Evolutionary conservation across 1,284 basidiomycete species (phyloP).

Genomic region (Apiotrichum montevideense): DNA sequence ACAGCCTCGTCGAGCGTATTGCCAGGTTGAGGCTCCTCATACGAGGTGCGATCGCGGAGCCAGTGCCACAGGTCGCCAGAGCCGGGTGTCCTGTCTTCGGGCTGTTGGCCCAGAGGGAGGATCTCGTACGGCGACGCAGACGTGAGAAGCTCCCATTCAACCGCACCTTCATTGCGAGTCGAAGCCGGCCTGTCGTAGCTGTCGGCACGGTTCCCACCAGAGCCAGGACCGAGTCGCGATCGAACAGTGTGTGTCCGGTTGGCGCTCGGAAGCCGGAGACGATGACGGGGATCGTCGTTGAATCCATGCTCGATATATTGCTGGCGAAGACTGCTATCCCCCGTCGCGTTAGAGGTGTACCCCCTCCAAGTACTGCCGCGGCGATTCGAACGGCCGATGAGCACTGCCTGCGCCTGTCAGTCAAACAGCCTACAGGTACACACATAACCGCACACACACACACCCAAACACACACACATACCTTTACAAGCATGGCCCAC

Average conservation of each 20-base stretch:
- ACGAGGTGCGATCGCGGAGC: too few species aligned
- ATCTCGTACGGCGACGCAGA: background rate
- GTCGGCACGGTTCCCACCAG: too few species aligned
- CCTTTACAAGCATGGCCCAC: slow-evolving; percentile 13
- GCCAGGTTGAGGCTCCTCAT: too few species aligned
- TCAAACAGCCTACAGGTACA: background rate
- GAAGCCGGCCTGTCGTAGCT: background rate
- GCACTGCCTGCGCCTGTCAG: background rate
- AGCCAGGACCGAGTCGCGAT: background rate
- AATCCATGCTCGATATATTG: background rate
- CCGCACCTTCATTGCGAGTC: background rate
- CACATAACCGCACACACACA: background rate
- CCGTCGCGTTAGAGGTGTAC: background rate
- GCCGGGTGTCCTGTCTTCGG: background rate
- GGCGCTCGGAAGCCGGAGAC: too few species aligned
- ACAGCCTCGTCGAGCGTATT: too few species aligned
- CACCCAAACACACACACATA: background rate
- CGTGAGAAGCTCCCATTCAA: background rate
- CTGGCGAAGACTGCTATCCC: background rate
- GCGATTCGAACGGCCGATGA: background rate
- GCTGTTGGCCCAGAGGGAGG: background rate
- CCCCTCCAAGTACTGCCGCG: too few species aligned
- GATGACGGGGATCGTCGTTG: background rate
- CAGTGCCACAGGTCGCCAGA: background rate
- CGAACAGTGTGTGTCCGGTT: background rate